Conservation (phyloP, 108 stramenopile genomes). For the Nitzschia inconspicua region DNA sequence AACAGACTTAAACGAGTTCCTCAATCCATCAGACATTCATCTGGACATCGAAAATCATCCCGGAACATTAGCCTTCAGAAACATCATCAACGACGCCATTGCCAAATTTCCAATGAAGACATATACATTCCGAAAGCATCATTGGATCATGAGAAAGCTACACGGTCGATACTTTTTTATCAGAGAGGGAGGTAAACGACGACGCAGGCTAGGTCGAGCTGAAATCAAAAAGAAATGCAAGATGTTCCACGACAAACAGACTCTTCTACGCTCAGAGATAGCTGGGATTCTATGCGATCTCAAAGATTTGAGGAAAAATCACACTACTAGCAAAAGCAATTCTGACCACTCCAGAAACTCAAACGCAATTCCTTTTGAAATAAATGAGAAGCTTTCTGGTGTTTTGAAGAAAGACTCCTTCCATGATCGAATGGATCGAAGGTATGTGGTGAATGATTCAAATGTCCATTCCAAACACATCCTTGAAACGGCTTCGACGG, state of each 20-base stretch:
- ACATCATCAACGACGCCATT: not conserved
- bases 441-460: too few species aligned
- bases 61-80: conserved; percentile 6
- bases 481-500: not conserved
- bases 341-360: not conserved
- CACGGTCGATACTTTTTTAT: conserved; percentile 3
- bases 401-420: too few species aligned
- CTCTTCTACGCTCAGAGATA: not conserved
- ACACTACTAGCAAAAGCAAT: conserved; percentile 5
- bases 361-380: not conserved
- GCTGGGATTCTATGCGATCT: conserved; percentile 7
- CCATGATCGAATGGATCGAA: too few species aligned
- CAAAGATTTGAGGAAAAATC: conserved; percentile 8
- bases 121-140: conserved; percentile 8
- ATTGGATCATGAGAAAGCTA: conserved; percentile 3
- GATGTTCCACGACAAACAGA: conserved; percentile 2
- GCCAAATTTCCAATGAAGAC: conserved; percentile 4
- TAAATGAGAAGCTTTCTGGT: not conserved
- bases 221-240: conserved; percentile 5
- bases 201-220: conserved; percentile 1
- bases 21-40: conserved; percentile 3
- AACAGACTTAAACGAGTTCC: too few species aligned
- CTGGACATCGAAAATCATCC: conserved; percentile 6
- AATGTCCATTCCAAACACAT: too few species aligned
- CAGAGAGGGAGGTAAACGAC: not conserved